Base-by-base conservation (phyloP, 805 yeast genomes). In the Blastobotrys attinorum region DNA sequence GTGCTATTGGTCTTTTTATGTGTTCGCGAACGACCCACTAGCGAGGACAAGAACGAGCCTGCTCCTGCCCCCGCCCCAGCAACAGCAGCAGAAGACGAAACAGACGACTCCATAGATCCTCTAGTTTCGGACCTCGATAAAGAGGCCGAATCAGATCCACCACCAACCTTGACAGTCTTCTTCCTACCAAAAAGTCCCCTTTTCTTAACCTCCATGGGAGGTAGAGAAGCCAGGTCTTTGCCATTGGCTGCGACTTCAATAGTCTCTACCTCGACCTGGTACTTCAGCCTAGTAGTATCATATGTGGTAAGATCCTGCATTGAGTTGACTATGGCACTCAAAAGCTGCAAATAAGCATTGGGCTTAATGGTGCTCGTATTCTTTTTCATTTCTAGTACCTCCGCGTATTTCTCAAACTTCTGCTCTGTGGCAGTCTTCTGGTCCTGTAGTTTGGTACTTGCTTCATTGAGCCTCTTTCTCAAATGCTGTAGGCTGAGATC, bases 221-320 rank as follows among this genome's bases (percentile, higher is more conserved):
- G 60, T 5, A 55, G 50, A 2, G 60, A 48, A n/a, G 58, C 50
- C 46, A 63, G 46, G 37, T 63, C 66, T 53, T 75, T 71, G 45
- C 80, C 89, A 1, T 82, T 85, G 1, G 92, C 88, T 41, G 83
- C 87, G 47, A 81, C 76, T 61, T 86, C 92, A 52, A 92, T 87
- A 22, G 92, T 79, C 61, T 90, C 97, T 41, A 90, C 80, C 55
- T 83, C 90, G 16, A 89, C 97, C 57, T 88, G 95, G 10, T 81
- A 75, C 33, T 72, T 70, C 18, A 92, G 81, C 47, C 95, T 75
- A 23, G 64, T 63, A 3, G 85, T 79, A 58, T 92, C 98, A 48
- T 81, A 79, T 37, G 71, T 65, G 47, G 89, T 73, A 52, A 87
- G 86, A 38, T 71, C 72, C 42, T 79, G 73, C 44, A 89, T 67